These are phyloP conservation scores for Zymoseptoria ardabiliae DNA, from an alignment of 2,329 filamentous ascomycete genomes.

Conservation along the genomic window DNA sequence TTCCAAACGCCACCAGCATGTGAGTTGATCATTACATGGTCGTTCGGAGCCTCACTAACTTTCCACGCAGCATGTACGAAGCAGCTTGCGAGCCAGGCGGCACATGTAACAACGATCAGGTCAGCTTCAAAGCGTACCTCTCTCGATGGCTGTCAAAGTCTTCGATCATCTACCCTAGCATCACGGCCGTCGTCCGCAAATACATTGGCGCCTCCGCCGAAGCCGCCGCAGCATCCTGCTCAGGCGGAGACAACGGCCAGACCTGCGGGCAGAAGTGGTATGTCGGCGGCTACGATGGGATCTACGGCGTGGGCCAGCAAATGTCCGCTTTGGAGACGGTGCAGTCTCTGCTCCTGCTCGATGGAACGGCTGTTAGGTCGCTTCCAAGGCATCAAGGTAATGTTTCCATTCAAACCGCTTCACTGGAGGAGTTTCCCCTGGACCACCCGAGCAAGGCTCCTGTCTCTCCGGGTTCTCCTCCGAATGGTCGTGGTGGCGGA, in stretches of 20 bases:
- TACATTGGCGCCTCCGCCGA: constrained; percentile 35
- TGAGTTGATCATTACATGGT: constrained; percentile 3
- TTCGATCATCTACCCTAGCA: constrained; percentile 37
- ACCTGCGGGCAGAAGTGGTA: constrained; percentile 43
- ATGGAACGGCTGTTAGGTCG: constrained; percentile 1
- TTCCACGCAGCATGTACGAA: constrained; percentile 48
- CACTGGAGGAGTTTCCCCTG: constrained; percentile 18
- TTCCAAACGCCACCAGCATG: constrained; percentile 44
- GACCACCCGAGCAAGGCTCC: constrained; percentile 10
- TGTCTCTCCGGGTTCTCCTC: constrained; percentile 6
- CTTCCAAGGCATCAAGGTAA: constrained; percentile 10
- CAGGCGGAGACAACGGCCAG: constrained; percentile 33
- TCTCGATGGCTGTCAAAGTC: constrained; percentile 53
- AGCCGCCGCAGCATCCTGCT: constrained; percentile 39
- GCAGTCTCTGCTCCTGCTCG: constrained; percentile 33
- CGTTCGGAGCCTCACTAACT: constrained; percentile 3
- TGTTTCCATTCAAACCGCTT: constrained; percentile 13
- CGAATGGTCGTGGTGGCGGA: neutral
- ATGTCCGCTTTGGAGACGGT: constrained; percentile 40
- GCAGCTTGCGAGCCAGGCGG: constrained; percentile 53
- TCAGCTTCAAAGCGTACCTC: constrained; percentile 69
- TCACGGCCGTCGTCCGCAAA: constrained; percentile 31
- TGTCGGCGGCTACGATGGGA: constrained; percentile 35
- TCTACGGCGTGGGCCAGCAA: constrained; percentile 38
- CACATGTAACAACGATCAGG: constrained; percentile 63